phyloP scores from a whole-genome alignment of 2,329 filamentous ascomycete genomes.

The Shiraia bambusicola region DNA sequence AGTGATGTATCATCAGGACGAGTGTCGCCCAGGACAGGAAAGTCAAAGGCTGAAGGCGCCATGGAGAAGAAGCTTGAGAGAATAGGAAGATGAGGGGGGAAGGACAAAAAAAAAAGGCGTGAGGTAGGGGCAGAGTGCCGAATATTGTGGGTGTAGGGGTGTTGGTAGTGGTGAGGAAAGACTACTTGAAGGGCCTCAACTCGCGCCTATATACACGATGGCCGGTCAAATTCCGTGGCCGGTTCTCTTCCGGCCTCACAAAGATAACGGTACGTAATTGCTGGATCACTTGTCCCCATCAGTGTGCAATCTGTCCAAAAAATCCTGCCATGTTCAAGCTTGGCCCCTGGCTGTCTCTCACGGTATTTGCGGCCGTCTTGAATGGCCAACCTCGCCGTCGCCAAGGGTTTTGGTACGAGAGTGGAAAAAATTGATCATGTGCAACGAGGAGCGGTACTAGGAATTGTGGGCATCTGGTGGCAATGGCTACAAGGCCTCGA shows the following conservation, averaged over 20 bases:
- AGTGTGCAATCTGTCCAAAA: slow-evolving; percentile 8
- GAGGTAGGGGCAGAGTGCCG: background rate
- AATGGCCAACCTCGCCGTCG: slow-evolving; percentile 13
- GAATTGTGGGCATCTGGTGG: no score
- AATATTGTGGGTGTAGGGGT: slow-evolving; percentile 6
- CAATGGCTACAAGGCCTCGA: no score
- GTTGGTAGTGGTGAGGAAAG: slow-evolving; percentile 1
- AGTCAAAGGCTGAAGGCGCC: slow-evolving; percentile 44
- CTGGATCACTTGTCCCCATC: slow-evolving; percentile 27
- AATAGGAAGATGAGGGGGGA: slow-evolving; percentile 4
- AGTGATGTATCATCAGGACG: slow-evolving; percentile 63
- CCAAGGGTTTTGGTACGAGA: slow-evolving; percentile 13
- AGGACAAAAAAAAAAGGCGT: slow-evolving; percentile 1
- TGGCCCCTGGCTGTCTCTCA: background rate
- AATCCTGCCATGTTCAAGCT: slow-evolving; percentile 8
- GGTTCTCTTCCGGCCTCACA: slow-evolving; percentile 38
- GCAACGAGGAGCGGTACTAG: no score
- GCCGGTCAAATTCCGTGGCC: slow-evolving; percentile 40
- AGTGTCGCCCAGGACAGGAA: slow-evolving; percentile 65
- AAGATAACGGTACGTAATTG: slow-evolving; percentile 44
- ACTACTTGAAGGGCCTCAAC: slow-evolving; percentile 15
- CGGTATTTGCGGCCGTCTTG: slow-evolving; percentile 2
- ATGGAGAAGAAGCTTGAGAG: slow-evolving; percentile 14
- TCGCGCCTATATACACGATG: slow-evolving; percentile 40
- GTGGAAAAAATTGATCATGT: background rate